phyloP scores from a whole-genome alignment of 2,329 filamentous ascomycete genomes.

The Scytalidium lignicola region DNA sequence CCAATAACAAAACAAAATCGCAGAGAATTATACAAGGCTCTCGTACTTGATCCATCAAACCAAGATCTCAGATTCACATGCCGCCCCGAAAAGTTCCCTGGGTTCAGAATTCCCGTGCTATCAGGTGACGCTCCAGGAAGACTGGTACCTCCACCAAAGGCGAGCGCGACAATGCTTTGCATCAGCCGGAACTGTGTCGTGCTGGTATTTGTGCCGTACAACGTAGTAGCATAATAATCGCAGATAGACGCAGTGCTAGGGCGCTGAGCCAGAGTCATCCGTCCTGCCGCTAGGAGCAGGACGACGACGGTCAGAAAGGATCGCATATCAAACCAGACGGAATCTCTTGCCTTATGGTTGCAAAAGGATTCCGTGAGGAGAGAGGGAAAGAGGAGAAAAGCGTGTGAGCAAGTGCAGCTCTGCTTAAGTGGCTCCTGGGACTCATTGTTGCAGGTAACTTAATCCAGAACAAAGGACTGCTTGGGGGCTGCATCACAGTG shows the following conservation, averaged over 20 bases:
- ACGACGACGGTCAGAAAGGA: neutral
- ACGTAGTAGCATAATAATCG: constrained; percentile 25
- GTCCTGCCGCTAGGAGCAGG: neutral
- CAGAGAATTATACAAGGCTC: neutral
- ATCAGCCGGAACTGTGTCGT: constrained; percentile 24
- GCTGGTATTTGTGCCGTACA: constrained; percentile 20
- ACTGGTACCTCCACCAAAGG: constrained; percentile 22
- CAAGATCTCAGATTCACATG: constrained; percentile 23
- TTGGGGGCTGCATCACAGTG: too few relatives aligned
- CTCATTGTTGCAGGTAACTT: too few relatives aligned
- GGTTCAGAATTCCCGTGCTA: constrained; percentile 26
- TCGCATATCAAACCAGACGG: neutral
- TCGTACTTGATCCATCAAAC: constrained; percentile 25
- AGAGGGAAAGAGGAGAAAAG: too few relatives aligned
- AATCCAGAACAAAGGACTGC: too few relatives aligned
- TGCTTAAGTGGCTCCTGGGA: too few relatives aligned
- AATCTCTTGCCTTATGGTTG: too few relatives aligned
- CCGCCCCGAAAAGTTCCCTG: constrained; percentile 16
- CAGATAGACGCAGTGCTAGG: constrained; percentile 26
- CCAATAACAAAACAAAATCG: neutral
- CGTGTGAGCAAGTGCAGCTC: too few relatives aligned
- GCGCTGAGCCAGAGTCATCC: constrained; percentile 11
- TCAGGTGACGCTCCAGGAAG: constrained; percentile 11
- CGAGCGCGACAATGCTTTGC: constrained; percentile 25
- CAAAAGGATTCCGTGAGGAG: too few relatives aligned